Percentiles rank a stretch among this genome's conserved stretches.
These are phyloP conservation scores for Pythium phragmiticola DNA, from an alignment of 352 stramenopile genomes.

Conservation along the genomic window DNA sequence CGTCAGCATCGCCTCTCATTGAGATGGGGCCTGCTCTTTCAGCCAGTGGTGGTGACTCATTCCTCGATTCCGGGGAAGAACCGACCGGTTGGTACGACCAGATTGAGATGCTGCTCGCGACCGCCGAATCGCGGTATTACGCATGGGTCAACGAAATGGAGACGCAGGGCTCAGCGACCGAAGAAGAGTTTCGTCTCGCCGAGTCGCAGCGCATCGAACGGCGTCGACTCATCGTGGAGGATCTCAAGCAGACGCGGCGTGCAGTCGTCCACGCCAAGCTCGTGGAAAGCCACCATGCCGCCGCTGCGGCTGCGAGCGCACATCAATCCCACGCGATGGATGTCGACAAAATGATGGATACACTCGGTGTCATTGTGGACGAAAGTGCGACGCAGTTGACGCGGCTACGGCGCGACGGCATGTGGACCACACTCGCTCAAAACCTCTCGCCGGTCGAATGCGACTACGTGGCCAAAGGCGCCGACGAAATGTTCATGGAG, in stretches of 20 bases:
- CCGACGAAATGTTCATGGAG: constrained; percentile 60
- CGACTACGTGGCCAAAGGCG: constrained; percentile 49
- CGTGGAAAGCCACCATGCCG: not conserved
- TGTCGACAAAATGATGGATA: constrained; percentile 38
- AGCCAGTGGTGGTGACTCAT: no score
- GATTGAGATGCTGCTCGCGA: constrained; percentile 32
- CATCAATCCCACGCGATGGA: not conserved
- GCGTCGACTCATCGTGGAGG: constrained; percentile 2
- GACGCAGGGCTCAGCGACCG: constrained; percentile 18
- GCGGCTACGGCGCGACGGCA: constrained; percentile 8
- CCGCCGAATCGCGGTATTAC: constrained; percentile 23
- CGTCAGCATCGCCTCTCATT: not conserved
- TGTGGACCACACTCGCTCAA: constrained; percentile 44
- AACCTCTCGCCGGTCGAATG: constrained; percentile 42
- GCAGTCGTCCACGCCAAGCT: constrained; percentile 10
- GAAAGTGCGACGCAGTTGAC: constrained; percentile 33
- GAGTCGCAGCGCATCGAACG: constrained; percentile 22
- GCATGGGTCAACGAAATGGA: constrained; percentile 26
- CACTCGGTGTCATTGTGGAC: constrained; percentile 41
- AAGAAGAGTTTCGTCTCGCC: constrained; percentile 19
- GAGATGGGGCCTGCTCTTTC: not conserved
- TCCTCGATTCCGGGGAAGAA: constrained; percentile 16
- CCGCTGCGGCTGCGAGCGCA: not conserved
- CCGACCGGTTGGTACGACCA: constrained; percentile 29
- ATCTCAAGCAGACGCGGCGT: constrained; percentile 15